Evolutionary conservation across 345 rosid genomes (phyloP).

Genomic region (Mallotus nudiflorus): DNA sequence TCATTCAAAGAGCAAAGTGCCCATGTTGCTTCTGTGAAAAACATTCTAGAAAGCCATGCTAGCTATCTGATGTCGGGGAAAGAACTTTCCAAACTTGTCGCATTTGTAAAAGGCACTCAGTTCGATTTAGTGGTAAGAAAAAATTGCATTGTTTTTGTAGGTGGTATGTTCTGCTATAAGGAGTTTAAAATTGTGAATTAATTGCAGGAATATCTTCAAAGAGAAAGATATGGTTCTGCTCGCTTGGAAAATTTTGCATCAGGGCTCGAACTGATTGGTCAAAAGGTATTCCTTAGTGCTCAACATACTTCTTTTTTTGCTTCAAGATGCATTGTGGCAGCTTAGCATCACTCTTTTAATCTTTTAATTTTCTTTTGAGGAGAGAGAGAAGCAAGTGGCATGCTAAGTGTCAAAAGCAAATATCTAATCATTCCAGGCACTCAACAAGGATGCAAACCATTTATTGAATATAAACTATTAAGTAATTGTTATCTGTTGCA

Average conservation of each 20-base stretch:
- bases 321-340: background rate
- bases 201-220: conserved; percentile 89
- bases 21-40: conserved; percentile 85
- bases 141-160: conserved; percentile 3
- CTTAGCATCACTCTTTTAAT: background rate
- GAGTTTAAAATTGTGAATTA: conserved; percentile 8
- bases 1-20: conserved; percentile 89
- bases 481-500: background rate
- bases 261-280: conserved; percentile 85
- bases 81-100: conserved; percentile 97
- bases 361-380: background rate
- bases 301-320: background rate
- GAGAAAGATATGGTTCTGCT: conserved; percentile 85
- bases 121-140: conserved; percentile 92
- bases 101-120: conserved; percentile 98
- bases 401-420: background rate
- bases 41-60: conserved; percentile 91
- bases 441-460: background rate
- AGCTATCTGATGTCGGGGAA: conserved; percentile 95
- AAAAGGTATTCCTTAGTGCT: conserved; percentile 53
- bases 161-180: conserved; percentile 14
- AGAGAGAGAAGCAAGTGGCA: background rate
- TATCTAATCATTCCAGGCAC: too few relatives aligned
- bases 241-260: conserved; percentile 89
- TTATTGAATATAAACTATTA: background rate